These are phyloP conservation scores for Metarhizium brunneum DNA, from an alignment of 2,329 filamentous ascomycete species.

Conservation along the genomic window DNA sequence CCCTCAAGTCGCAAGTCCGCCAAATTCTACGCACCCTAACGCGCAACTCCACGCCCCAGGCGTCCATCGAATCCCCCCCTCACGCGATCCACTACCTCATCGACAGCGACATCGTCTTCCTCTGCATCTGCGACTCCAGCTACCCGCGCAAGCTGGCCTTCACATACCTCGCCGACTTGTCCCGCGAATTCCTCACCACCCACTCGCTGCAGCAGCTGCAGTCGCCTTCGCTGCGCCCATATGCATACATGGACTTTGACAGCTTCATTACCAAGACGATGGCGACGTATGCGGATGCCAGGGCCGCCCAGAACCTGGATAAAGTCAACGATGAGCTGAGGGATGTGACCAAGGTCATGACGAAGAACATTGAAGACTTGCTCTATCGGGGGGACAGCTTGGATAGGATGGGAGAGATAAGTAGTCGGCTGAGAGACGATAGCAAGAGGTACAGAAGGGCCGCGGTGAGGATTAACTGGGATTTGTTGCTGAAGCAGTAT, in stretches of 20 bases:
- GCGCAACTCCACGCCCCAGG: slow-evolving; percentile 82
- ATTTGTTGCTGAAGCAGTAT: slow-evolving; percentile 92
- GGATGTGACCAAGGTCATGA: slow-evolving; percentile 99
- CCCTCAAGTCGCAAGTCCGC: slow-evolving; percentile 87
- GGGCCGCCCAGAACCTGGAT: slow-evolving; percentile 86
- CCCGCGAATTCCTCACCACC: slow-evolving; percentile 80
- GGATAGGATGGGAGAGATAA: slow-evolving; percentile 96
- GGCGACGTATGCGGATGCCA: slow-evolving; percentile 85
- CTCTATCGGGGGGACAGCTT: slow-evolving; percentile 89
- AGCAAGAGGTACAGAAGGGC: slow-evolving; percentile 90
- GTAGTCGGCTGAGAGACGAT: slow-evolving; percentile 77
- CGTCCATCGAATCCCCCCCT: slow-evolving; percentile 75
- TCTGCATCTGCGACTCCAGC: slow-evolving; percentile 85
- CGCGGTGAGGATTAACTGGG: slow-evolving; percentile 96
- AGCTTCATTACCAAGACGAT: slow-evolving; percentile 91
- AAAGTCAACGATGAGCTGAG: slow-evolving; percentile 94
- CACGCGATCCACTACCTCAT: slow-evolving; percentile 90
- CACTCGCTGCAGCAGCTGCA: slow-evolving; percentile 69
- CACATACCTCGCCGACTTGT: slow-evolving; percentile 90
- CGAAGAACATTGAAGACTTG: slow-evolving; percentile 98
- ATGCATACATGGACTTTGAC: slow-evolving; percentile 97
- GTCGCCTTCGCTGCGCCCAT: slow-evolving; percentile 69
- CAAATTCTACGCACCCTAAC: slow-evolving; percentile 82
- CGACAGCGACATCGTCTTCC: slow-evolving; percentile 73
- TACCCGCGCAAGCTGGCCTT: slow-evolving; percentile 98